Base-by-base conservation (phyloP, 2,329 filamentous ascomycete species). In the Cercospora janseana region DNA sequence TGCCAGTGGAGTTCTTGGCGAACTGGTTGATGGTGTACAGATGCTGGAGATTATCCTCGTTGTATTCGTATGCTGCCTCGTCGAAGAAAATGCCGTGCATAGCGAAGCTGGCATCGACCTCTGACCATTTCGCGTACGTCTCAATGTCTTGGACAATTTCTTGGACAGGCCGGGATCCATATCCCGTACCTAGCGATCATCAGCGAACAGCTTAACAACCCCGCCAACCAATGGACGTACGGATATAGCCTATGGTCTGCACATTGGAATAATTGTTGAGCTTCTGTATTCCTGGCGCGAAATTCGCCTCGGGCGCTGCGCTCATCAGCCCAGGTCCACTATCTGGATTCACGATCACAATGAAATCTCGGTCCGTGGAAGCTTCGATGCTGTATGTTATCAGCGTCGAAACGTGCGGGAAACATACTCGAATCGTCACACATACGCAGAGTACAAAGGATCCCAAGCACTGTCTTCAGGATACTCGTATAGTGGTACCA, bases 51-150 rank as follows among this genome's bases (percentile, higher is more conserved):
- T 37, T 41, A 10, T 56, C 48, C 9, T 43, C 18, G 12, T 46
- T 28, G 27, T 51, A 55, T 51, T 57, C 49, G 13, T 51, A 54
- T 1, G 57, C 57, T 7, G 58, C 54, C 46, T 62, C 60, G 45
- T 64, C 62, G 43, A 64, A 49, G 47, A 64, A 64, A n/a, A 64
- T 61, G 48, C 60, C 62, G n/a, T 59, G 55, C 32, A 62, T 40
- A 6, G 41, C 49, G 18, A 58, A 51, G 44, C 60, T 57, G 23
- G 57, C 52, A n/a, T 52, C 37, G 15, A 44, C 48, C 18, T 49
- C 42, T 4, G 51, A 37, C 62, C 63, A 64, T 18, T 44, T 42
- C 9, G 55, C 52, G 44, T 64, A 65, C 26, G 56, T 47, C 26
- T 34, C 20, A 15, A 66, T 55, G 9, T 66, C 59, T 3, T 50